Evolutionary conservation across 495 filamentous ascomycete species (phyloP).

Genomic region (Aspergillus haitiensis): DNA sequence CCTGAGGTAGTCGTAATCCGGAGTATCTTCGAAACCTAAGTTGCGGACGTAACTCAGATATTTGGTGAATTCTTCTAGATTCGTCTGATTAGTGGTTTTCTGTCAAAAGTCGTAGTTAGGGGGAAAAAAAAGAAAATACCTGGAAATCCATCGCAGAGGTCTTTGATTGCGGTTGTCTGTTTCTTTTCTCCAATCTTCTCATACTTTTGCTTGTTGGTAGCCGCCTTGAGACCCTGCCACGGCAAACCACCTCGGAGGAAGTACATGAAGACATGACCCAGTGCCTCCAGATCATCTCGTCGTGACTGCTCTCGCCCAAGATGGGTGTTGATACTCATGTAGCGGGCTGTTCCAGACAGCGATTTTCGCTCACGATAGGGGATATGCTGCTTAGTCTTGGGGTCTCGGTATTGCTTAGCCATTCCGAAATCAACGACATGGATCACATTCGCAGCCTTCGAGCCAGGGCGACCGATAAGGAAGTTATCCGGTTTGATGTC

Average conservation of each 20-base stretch:
- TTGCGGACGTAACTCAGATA: conserved; percentile 97
- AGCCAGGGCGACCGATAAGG: conserved; percentile 89
- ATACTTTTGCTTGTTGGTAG: conserved; percentile 99
- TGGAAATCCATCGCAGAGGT: conserved; percentile 94
- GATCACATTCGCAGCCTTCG: conserved; percentile 95
- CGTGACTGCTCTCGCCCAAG: conserved; percentile 94
- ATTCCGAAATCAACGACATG: conserved; percentile 99
- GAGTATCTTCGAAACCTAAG: conserved; percentile 96
- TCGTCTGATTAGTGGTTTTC: conserved; percentile 18
- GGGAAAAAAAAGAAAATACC: conserved; percentile 44
- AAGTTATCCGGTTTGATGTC: conserved; percentile 99
- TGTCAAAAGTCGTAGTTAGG: neutral
- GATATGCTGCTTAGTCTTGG: conserved; percentile 99
- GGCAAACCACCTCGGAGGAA: conserved; percentile 94
- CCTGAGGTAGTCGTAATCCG: conserved; percentile 96
- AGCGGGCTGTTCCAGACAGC: conserved; percentile 92
- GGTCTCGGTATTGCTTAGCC: conserved; percentile 99
- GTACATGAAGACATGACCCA: conserved; percentile 99
- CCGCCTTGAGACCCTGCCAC: conserved; percentile 98
- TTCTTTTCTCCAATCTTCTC: conserved; percentile 99
- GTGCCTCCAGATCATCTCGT: conserved; percentile 91
- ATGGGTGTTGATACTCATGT: conserved; percentile 99
- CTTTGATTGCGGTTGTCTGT: conserved; percentile 94
- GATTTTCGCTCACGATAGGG: conserved; percentile 98
- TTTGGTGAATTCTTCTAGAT: conserved; percentile 87